Evolutionary conservation across 2,329 filamentous ascomycete species (phyloP), one percentile per base, ranked within the genome.

Genomic region (Fusarium heterosporum): DNA sequence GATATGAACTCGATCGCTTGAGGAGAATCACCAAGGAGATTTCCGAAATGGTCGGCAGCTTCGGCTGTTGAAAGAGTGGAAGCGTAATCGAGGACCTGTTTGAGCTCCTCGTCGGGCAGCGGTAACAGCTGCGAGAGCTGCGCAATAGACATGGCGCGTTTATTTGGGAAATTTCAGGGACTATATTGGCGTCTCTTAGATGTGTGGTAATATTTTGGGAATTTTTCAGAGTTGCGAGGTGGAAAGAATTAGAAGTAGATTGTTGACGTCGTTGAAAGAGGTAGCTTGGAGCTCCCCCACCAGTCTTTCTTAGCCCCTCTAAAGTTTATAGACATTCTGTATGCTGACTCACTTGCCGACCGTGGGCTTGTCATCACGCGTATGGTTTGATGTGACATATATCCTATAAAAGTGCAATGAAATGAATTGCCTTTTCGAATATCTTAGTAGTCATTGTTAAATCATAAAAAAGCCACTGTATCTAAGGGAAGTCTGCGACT

Each of bases 11-110:
- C 90, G 63, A 93, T 81, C 39, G 83, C 86, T 71, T 91, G 89
- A 2, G 93, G 87, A 8, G 92, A 93, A 76, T 97, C 93, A 48
- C 95, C 96, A 0, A 99, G 86, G 52, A 99, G 83, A 74, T 96
- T 93, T 77, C 89, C 91, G 63, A 99, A 90, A 78, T 98, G 93
- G 40, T 93, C 89, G 49, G 89, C 93, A 14, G 93, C 92, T 66
- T 90, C 91, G 50, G 88, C 80, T 74, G 91, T 93, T 19, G 93
- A 89, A 10, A 98, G 84, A 1, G 89, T 90, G 34, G 87, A 83
- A 4, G 92, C 89, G 77, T 97, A 97, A 46, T 92, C 88, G 68
- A 98, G 84, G 41, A 97, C 86, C 75, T 98, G 93, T 74, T 89
- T 87, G 30, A 98, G 83, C 39, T 95, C 93, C 13, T 92, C 89